A percentile compares a stretch with the other conserved stretches of the same genome.
Conservation (phyloP, 73 alveolate species). For the Tetrahymena borealis region DNA sequence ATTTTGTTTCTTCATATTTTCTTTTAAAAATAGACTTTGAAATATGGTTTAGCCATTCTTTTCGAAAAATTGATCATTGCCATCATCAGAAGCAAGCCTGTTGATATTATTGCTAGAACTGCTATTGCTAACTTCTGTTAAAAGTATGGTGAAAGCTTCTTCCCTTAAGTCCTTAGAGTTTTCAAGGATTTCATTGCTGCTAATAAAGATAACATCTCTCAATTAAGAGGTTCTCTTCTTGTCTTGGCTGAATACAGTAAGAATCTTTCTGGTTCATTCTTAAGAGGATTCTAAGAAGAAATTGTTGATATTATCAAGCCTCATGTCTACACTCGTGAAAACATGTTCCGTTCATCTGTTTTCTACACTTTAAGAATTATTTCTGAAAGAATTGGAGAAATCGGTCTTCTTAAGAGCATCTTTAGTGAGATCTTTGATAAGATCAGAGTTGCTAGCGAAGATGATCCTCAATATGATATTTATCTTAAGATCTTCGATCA, state of each 20-base stretch:
- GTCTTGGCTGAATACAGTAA: constrained; percentile 14
- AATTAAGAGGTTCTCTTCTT: constrained; percentile 17
- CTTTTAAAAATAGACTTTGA: constrained; percentile 11
- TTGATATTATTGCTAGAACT: constrained; percentile 7
- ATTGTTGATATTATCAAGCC: constrained; percentile 9
- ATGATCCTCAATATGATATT: constrained; percentile 9
- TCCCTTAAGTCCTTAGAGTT: constrained; percentile 40
- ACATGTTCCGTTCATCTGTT: neutral
- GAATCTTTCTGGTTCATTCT: neutral
- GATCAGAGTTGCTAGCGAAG: constrained; percentile 9
- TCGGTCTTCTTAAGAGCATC: constrained; percentile 1
- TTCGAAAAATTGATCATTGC: neutral
- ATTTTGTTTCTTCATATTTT: neutral
- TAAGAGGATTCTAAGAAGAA: neutral
- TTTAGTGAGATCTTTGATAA: constrained; percentile 11
- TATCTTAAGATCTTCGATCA: constrained; percentile 14
- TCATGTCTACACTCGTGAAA: constrained; percentile 7
- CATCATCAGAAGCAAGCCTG: neutral
- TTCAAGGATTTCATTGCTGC: constrained; percentile 11
- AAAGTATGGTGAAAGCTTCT: constrained; percentile 53
- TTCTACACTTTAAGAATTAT: constrained; percentile 19
- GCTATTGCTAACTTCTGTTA: constrained; percentile 34
- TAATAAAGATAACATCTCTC: neutral
- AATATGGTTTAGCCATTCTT: constrained; percentile 17
- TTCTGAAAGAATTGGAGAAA: constrained; percentile 12